These are phyloP conservation scores for Monoraphidium neglectum DNA, from an alignment of 139 green algal species.

Conservation along the genomic window DNA sequence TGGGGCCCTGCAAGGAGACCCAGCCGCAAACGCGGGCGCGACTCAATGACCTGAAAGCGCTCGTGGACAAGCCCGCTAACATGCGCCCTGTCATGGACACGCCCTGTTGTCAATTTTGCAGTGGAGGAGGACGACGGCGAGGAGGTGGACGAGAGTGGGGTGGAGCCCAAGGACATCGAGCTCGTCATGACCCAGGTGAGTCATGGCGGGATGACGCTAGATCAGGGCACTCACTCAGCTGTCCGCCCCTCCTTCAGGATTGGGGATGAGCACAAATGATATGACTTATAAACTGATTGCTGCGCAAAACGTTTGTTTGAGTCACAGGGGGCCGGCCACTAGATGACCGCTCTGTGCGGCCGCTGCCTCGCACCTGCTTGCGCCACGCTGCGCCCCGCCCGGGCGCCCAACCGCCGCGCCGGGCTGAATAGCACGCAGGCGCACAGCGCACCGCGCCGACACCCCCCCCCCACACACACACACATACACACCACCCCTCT, in stretches of 20 bases:
- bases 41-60: no score
- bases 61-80: no score
- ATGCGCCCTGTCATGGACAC: not conserved
- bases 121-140: conserved; percentile 83
- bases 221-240: not conserved
- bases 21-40: no score
- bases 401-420: no score
- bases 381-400: no score
- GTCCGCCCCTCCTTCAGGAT: not conserved
- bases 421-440: not conserved
- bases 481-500: not conserved
- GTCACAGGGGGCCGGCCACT: no score
- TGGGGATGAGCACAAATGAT: not conserved
- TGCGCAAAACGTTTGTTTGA: no score
- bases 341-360: no score
- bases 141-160: conserved; percentile 91
- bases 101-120: not conserved
- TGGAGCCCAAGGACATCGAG: conserved; percentile 99
- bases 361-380: no score
- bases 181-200: conserved; percentile 92
- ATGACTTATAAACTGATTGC: not conserved
- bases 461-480: not conserved
- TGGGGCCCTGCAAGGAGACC: no score
- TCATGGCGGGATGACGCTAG: not conserved
- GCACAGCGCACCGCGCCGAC: not conserved